phyloP scores from a whole-genome alignment of 306 rosid genomes.

The Lablab purpureus region DNA sequence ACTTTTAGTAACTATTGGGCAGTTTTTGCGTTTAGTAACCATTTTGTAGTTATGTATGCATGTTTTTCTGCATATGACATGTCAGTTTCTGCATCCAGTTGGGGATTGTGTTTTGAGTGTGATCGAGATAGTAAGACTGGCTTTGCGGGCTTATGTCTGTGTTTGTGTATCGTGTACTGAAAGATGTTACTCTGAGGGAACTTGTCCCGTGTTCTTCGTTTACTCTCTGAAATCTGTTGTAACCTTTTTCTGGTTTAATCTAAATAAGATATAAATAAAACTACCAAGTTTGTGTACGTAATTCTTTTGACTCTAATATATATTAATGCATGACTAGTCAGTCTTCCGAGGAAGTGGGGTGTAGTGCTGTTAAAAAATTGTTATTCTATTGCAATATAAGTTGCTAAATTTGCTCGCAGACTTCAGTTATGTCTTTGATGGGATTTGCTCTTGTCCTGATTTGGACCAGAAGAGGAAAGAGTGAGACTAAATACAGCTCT shows the following conservation, averaged over 20 bases:
- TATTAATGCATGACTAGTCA: conserved; percentile 8
- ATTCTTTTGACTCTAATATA: neutral
- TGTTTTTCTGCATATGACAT: neutral
- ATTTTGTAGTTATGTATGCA: neutral
- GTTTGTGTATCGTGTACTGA: neutral
- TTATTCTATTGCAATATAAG: conserved; percentile 31
- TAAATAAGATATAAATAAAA: neutral
- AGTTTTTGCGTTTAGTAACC: neutral
- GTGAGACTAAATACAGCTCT: conserved; percentile 33
- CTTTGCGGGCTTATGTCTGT: neutral
- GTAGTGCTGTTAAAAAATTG: conserved; percentile 14
- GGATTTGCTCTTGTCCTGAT: conserved; percentile 92
- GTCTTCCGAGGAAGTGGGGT: conserved; percentile 9
- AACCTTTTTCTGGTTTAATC: neutral
- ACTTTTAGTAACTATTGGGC: neutral
- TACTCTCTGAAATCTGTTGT: neutral
- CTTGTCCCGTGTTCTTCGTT: neutral
- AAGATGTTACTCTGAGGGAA: neutral
- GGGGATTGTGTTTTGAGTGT: neutral
- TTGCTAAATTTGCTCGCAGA: conserved; percentile 64
- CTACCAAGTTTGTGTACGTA: neutral
- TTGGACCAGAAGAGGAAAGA: conserved; percentile 73
- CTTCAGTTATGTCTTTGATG: conserved; percentile 94
- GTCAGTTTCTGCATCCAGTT: neutral
- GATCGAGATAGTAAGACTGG: neutral